Conservation (phyloP, 768 basidiomycete species). For the Mycena leptocephala region DNA sequence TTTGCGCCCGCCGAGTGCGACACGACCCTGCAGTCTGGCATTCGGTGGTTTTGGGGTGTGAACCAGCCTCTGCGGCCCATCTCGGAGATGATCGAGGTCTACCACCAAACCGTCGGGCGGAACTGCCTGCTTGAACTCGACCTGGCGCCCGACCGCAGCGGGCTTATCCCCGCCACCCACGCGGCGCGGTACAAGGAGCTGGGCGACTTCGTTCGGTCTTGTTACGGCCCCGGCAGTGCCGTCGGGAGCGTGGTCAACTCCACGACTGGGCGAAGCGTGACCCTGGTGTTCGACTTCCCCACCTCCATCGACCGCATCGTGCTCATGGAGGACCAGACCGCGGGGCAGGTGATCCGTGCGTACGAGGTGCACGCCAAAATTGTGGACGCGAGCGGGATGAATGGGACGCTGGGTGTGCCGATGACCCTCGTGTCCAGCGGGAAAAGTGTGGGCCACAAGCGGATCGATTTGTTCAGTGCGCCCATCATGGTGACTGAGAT, state of each 20-base stretch:
- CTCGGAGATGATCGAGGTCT: conserved; percentile 26
- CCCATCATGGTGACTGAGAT: conserved; percentile 23
- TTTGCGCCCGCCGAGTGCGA: conserved; percentile 29
- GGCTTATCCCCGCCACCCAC: conserved; percentile 20
- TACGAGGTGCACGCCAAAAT: conserved; percentile 19
- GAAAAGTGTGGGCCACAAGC: conserved; percentile 25
- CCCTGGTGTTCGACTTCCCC: conserved; percentile 18
- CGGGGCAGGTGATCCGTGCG: conserved; percentile 23
- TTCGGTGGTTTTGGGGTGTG: conserved; percentile 26
- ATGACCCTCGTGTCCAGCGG: conserved; percentile 25
- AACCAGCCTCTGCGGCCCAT: conserved; percentile 17
- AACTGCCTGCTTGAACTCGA: conserved; percentile 29
- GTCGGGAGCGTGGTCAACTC: conserved; percentile 6
- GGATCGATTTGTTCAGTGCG: conserved; percentile 23
- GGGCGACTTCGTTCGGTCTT: conserved; percentile 22
- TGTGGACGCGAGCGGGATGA: conserved; percentile 20
- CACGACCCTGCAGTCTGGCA: conserved; percentile 24
- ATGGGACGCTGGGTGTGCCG: conserved; percentile 26
- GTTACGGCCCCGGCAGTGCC: conserved; percentile 24
- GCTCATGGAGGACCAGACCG: conserved; percentile 28
- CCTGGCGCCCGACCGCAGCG: conserved; percentile 26
- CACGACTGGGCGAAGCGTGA: conserved; percentile 3
- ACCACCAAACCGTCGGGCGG: conserved; percentile 28
- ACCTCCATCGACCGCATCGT: conserved; percentile 26
- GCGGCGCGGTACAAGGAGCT: conserved; percentile 28